phyloP scores from a whole-genome alignment of 768 basidiomycete genomes.

The Suillus subalutaceus region DNA sequence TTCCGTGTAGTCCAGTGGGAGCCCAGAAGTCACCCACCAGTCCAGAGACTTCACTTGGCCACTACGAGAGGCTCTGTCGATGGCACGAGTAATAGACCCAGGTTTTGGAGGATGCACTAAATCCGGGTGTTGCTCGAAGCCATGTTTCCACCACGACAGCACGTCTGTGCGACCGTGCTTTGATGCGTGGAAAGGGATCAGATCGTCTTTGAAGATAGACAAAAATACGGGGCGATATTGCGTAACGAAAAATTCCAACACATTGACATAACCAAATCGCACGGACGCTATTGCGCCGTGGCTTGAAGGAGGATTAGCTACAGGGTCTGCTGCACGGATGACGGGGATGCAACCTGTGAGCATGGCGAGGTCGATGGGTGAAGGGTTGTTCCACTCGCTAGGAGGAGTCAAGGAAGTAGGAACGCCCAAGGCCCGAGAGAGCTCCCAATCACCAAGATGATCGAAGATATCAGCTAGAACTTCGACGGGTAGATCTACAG shows the following conservation, averaged over 20 bases:
- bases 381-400: constrained; percentile 71
- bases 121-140: constrained; percentile 60
- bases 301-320: constrained; percentile 61
- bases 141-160: constrained; percentile 82
- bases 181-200: constrained; percentile 80
- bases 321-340: constrained; percentile 63
- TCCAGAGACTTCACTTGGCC: constrained; percentile 76
- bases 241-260: constrained; percentile 74
- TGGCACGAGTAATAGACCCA: constrained; percentile 62
- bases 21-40: constrained; percentile 78
- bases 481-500: constrained; percentile 73
- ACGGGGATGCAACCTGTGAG: constrained; percentile 62
- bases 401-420: constrained; percentile 71
- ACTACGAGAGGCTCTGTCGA: constrained; percentile 79
- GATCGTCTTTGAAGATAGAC: constrained; percentile 62
- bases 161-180: constrained; percentile 71
- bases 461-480: constrained; percentile 78
- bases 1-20: constrained; percentile 75
- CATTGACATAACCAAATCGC: constrained; percentile 74
- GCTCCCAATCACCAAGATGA: constrained; percentile 82
- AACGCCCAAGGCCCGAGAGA: constrained; percentile 74
- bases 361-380: constrained; percentile 70
- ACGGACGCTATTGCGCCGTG: constrained; percentile 68
- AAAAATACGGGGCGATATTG: constrained; percentile 68
- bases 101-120: constrained; percentile 57